Conservation (phyloP, 78 protist species). For the Cyanophora paradoxa region DNA sequence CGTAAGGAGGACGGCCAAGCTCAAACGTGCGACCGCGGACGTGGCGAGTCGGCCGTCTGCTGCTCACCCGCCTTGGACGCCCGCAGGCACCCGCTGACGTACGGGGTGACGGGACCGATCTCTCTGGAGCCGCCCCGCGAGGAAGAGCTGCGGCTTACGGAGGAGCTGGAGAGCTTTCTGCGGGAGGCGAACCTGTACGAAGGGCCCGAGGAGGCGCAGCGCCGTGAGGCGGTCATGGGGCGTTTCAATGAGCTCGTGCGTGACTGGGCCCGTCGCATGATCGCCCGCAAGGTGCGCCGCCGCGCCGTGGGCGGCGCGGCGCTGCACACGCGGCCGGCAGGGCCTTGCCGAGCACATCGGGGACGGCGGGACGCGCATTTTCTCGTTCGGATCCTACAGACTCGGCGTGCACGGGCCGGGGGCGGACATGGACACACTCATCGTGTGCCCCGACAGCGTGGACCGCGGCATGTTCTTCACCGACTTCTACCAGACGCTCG, state of each 20-base stretch:
- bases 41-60: too few relatives aligned
- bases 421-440: slow-evolving; percentile 93
- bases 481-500: too few relatives aligned
- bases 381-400: slow-evolving; percentile 93
- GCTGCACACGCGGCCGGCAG: too few relatives aligned
- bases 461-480: slow-evolving; percentile 72
- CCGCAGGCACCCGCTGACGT: too few relatives aligned
- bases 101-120: slow-evolving; percentile 56
- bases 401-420: slow-evolving; percentile 80
- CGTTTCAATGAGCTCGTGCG: slow-evolving; percentile 39
- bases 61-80: too few relatives aligned
- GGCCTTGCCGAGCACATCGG: too few relatives aligned
- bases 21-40: too few relatives aligned
- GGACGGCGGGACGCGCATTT: slow-evolving; percentile 53
- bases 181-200: slow-evolving; percentile 40
- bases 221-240: slow-evolving; percentile 57
- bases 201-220: slow-evolving; percentile 40
- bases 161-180: slow-evolving; percentile 35
- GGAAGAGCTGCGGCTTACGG: slow-evolving; percentile 23
- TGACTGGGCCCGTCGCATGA: slow-evolving; percentile 52
- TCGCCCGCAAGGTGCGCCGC: slow-evolving; percentile 26
- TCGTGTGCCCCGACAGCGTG: slow-evolving; percentile 74
- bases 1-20: too few relatives aligned
- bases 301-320: too few relatives aligned
- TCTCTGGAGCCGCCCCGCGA: slow-evolving; percentile 31